A percentile compares a stretch with the other conserved stretches of the same genome.
Evolutionary conservation across 2,329 filamentous ascomycete species (phyloP).

Genomic region (Neurospora crassa): DNA sequence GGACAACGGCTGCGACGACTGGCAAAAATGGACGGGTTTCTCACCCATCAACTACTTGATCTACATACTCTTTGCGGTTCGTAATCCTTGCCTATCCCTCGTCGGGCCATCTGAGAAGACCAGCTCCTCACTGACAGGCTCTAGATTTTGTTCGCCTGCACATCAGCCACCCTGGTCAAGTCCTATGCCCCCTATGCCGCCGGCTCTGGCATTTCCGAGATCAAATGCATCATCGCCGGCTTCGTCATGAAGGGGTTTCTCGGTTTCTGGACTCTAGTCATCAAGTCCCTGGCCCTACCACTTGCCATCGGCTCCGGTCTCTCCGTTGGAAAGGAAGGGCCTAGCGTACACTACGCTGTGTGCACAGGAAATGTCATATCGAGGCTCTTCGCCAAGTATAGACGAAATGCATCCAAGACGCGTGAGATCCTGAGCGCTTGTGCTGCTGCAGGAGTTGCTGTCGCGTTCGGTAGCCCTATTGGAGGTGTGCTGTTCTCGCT

Average conservation of each 20-base stretch:
- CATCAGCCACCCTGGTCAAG: conserved; percentile 76
- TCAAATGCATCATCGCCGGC: conserved; percentile 97
- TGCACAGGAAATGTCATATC: conserved; percentile 97
- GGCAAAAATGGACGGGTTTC: conserved; percentile 80
- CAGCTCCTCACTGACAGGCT: conserved; percentile 8
- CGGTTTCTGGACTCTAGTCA: conserved; percentile 80
- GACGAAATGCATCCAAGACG: conserved; percentile 84
- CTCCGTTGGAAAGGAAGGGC: conserved; percentile 93
- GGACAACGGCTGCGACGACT: conserved; percentile 80
- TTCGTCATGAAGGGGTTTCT: conserved; percentile 99
- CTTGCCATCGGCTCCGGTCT: conserved; percentile 89
- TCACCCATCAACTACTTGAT: conserved; percentile 73
- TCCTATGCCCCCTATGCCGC: conserved; percentile 92
- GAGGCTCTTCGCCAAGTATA: conserved; percentile 85
- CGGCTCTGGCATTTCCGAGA: conserved; percentile 94
- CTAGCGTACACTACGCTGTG: conserved; percentile 97
- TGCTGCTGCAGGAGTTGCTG: conserved; percentile 87
- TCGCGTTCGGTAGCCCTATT: conserved; percentile 95
- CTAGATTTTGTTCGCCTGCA: conserved; percentile 69
- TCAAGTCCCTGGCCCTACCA: conserved; percentile 87
- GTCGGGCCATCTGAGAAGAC: neutral
- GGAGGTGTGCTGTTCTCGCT: conserved; percentile 93
- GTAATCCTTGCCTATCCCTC: conserved; percentile 15
- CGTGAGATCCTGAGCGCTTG: conserved; percentile 91
- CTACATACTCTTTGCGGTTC: conserved; percentile 77